Conservation (phyloP, 2,329 filamentous ascomycete genomes). For the Botryotinia narcissicola region DNA sequence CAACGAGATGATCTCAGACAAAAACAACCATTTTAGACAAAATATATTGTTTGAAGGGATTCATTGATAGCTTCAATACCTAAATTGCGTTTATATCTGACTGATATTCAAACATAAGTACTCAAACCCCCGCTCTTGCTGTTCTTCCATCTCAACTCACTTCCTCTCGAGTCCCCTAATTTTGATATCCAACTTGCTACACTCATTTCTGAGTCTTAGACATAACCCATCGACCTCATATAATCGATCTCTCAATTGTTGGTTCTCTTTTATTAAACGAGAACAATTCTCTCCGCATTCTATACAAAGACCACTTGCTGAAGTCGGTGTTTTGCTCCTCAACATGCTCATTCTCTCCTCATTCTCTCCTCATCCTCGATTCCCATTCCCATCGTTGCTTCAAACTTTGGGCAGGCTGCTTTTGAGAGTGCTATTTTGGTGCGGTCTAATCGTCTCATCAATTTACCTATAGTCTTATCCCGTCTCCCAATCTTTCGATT, state of each 20-base stretch:
- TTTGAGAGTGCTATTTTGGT: background rate
- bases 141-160: too few relatives aligned
- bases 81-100: background rate
- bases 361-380: background rate
- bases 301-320: background rate
- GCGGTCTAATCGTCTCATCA: background rate
- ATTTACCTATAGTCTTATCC: background rate
- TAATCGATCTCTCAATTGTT: background rate
- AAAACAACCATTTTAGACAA: background rate
- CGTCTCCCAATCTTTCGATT: conserved; percentile 6
- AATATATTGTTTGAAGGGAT: background rate
- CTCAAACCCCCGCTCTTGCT: background rate
- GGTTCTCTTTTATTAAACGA: background rate
- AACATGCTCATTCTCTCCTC: background rate
- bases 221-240: conserved; percentile 4
- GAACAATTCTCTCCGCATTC: background rate
- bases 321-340: background rate
- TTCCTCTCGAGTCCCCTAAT: background rate
- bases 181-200: background rate
- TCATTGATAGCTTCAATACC: background rate
- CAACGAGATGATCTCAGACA: background rate
- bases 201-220: background rate
- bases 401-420: background rate
- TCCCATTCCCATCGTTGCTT: background rate
- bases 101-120: background rate